Evolutionary conservation across 2,329 filamentous ascomycete genomes (phyloP).

Genomic region (Sporothrix inflata): DNA sequence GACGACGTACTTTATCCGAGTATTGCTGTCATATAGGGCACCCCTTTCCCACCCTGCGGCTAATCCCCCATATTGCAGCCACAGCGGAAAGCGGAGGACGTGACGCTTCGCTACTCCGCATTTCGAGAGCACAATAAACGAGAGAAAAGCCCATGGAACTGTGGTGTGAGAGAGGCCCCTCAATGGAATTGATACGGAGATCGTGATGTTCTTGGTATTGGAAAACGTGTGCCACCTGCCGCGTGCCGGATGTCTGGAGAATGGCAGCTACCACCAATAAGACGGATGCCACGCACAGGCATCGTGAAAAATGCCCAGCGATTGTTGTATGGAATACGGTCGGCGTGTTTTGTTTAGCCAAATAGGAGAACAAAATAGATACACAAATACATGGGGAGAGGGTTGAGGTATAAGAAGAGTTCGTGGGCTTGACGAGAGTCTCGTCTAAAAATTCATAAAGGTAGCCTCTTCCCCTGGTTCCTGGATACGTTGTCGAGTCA

Average conservation of each 20-base stretch:
- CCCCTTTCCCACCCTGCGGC: neutral
- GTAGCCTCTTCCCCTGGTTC: neutral
- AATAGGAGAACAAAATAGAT: neutral
- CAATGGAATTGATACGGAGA: neutral
- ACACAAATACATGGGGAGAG: neutral
- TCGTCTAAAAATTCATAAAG: neutral
- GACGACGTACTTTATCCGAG: neutral
- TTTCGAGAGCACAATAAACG: neutral
- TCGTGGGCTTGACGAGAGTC: neutral
- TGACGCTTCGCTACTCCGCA: neutral
- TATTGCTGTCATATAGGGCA: neutral
- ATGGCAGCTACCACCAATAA: neutral
- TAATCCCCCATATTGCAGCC: neutral
- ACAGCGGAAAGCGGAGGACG: neutral
- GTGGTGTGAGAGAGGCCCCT: neutral
- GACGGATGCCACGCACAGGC: neutral
- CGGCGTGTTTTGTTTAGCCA: neutral
- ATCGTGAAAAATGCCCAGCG: neutral
- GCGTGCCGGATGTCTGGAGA: neutral
- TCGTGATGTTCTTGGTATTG: constrained; percentile 1
- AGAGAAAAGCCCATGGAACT: neutral
- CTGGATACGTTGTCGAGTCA: neutral
- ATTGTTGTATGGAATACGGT: neutral
- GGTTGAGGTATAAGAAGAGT: neutral
- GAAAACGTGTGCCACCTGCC: neutral